A percentile compares a stretch with the other conserved stretches of the same genome.
Evolutionary conservation across 1,284 basidiomycete genomes (phyloP).

Genomic region (Xerocomus amazonicus): DNA sequence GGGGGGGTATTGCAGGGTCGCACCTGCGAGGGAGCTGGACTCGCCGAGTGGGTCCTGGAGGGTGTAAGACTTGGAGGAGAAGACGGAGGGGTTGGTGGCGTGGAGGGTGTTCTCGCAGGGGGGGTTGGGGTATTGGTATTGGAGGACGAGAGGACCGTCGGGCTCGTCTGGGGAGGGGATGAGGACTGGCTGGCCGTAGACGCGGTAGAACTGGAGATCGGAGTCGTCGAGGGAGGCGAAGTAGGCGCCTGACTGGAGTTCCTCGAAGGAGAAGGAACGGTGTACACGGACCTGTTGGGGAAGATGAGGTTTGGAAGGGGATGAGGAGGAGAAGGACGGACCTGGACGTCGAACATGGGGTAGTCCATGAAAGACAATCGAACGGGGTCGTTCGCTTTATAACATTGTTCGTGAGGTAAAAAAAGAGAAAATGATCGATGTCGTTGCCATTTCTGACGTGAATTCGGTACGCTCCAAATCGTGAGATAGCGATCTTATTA

Average conservation of each 20-base stretch:
- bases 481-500: slow-evolving; percentile 29
- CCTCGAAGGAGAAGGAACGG: slow-evolving; percentile 33
- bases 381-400: slow-evolving; percentile 23
- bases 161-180: slow-evolving; percentile 24
- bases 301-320: too few species aligned
- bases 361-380: slow-evolving; percentile 16
- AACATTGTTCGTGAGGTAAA: slow-evolving; percentile 25
- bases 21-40: background rate
- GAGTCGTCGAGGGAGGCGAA: slow-evolving; percentile 30
- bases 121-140: background rate
- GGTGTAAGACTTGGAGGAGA: slow-evolving; percentile 31
- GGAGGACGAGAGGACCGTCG: slow-evolving; percentile 17
- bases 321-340: background rate
- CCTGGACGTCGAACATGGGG: slow-evolving; percentile 26
- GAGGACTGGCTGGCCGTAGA: slow-evolving; percentile 32
- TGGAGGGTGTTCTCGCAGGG: slow-evolving; percentile 1
- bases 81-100: background rate
- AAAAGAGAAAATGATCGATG: too few species aligned
- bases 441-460: background rate
- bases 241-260: slow-evolving; percentile 34
- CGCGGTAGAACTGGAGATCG: slow-evolving; percentile 31
- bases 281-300: slow-evolving; percentile 26
- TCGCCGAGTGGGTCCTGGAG: slow-evolving; percentile 29
- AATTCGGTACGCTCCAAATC: slow-evolving; percentile 18
- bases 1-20: background rate